phyloP scores from a whole-genome alignment of 306 rosid species.

The Lablab purpureus region DNA sequence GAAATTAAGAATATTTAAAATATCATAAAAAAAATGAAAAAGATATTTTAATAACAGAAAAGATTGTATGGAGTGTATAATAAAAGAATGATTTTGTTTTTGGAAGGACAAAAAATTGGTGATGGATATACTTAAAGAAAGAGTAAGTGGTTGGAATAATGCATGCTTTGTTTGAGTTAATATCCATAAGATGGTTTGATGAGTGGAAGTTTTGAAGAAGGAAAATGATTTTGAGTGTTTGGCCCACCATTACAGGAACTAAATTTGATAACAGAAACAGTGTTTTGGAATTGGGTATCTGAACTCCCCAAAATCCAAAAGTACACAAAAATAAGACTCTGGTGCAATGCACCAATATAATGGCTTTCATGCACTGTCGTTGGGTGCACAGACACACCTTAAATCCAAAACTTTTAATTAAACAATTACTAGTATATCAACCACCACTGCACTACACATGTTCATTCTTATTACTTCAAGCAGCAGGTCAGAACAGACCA shows the following conservation, averaged over 20 bases:
- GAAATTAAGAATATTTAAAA: too few species aligned
- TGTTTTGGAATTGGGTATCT: conserved; percentile 26
- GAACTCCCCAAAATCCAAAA: neutral
- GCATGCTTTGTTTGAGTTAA: conserved; percentile 34
- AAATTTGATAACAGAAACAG: conserved; percentile 39
- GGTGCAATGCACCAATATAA: conserved; percentile 39
- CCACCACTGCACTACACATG: neutral
- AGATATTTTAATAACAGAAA: too few species aligned
- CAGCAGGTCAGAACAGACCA: too few species aligned
- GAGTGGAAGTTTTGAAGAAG: conserved; percentile 35
- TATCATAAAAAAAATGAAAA: too few species aligned
- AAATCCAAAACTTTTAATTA: conserved; percentile 19
- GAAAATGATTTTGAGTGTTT: conserved; percentile 32
- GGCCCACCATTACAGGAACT: conserved; percentile 40
- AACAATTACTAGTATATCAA: neutral
- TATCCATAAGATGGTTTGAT: conserved; percentile 16
- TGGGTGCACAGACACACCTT: conserved; percentile 37
- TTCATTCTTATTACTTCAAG: too few species aligned
- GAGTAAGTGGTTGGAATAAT: conserved; percentile 42
- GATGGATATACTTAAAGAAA: conserved; percentile 20
- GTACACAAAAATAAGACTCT: conserved; percentile 7
- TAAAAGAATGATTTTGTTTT: too few species aligned
- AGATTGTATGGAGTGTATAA: too few species aligned
- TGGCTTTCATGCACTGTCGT: conserved; percentile 45
- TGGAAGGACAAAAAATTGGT: too few species aligned